Conservation (phyloP, 306 rosid genomes). For the Sindora glabra region DNA sequence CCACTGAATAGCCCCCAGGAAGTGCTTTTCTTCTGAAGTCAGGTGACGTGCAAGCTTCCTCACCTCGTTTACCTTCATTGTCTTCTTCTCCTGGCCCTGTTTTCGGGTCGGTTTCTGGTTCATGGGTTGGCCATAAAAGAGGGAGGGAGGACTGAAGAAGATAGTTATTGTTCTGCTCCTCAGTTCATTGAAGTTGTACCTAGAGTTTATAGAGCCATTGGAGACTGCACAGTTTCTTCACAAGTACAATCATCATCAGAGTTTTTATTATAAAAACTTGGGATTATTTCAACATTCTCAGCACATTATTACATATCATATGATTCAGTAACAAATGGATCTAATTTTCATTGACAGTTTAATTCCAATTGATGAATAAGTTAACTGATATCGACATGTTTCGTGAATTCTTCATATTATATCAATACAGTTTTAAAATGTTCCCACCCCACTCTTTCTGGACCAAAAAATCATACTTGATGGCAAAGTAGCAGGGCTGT, state of each 20-base stretch:
- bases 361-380: too few relatives aligned
- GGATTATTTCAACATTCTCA: neutral
- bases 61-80: conserved; percentile 19
- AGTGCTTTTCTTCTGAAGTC: conserved; percentile 24
- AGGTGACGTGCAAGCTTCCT: conserved; percentile 19
- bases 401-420: too few relatives aligned
- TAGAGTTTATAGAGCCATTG: conserved; percentile 21
- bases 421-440: too few relatives aligned
- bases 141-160: conserved; percentile 57
- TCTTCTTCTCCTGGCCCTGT: conserved; percentile 21
- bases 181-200: conserved; percentile 11
- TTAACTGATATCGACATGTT: too few relatives aligned
- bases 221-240: conserved; percentile 19
- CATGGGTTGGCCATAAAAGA: conserved; percentile 56
- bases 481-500: too few relatives aligned
- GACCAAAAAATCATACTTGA: too few relatives aligned
- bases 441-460: neutral
- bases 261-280: neutral
- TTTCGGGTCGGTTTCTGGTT: conserved; percentile 14
- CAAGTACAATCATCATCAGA: conserved; percentile 36
- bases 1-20: conserved; percentile 21
- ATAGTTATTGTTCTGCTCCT: neutral
- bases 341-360: neutral
- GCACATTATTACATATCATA: neutral
- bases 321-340: neutral